These are phyloP conservation scores for Scheffersomyces titani DNA, from an alignment of 1,139 yeast species.

Conservation along the genomic window DNA sequence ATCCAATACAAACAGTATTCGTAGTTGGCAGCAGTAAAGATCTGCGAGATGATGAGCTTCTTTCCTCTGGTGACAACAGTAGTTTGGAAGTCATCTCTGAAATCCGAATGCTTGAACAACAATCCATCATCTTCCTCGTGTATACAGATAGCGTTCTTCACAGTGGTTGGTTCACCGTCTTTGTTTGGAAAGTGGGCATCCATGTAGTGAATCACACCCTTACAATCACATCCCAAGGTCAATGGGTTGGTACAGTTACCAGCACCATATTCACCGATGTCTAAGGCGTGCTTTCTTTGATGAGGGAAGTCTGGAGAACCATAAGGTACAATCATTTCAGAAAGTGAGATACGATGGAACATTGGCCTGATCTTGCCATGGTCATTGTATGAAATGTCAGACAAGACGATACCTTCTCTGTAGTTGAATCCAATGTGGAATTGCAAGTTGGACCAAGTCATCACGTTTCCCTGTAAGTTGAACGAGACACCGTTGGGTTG, in stretches of 20 bases:
- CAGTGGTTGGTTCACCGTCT: slow-evolving; percentile 66
- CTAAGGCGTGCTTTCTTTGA: slow-evolving; percentile 83
- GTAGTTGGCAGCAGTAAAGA: slow-evolving; percentile 83
- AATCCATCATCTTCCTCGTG: slow-evolving; percentile 86
- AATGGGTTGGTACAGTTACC: slow-evolving; percentile 82
- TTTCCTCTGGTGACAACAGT: slow-evolving; percentile 76
- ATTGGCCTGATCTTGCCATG: slow-evolving; percentile 70
- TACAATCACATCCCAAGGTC: slow-evolving; percentile 79
- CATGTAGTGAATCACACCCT: slow-evolving; percentile 79
- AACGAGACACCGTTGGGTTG: slow-evolving; percentile 86
- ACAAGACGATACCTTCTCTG: slow-evolving; percentile 80
- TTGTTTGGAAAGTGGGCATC: slow-evolving; percentile 73
- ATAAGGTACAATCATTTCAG: slow-evolving; percentile 86
- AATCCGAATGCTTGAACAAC: slow-evolving; percentile 78
- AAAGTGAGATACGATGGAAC: slow-evolving; percentile 74
- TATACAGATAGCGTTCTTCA: slow-evolving; percentile 77
- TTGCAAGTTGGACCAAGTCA: slow-evolving; percentile 75
- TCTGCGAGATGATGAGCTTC: slow-evolving; percentile 71
- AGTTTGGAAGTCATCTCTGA: slow-evolving; percentile 77
- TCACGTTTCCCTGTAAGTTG: slow-evolving; percentile 64
- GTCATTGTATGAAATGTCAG: slow-evolving; percentile 72
- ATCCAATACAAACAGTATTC: slow-evolving; percentile 84
- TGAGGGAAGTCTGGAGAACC: slow-evolving; percentile 80
- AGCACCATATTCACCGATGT: slow-evolving; percentile 86
- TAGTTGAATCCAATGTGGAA: slow-evolving; percentile 82